Percentiles rank a stretch among this genome's conserved stretches.
Evolutionary conservation across 2,329 filamentous ascomycete species (phyloP).

Genomic region (Penicillium aurantiogriseum): DNA sequence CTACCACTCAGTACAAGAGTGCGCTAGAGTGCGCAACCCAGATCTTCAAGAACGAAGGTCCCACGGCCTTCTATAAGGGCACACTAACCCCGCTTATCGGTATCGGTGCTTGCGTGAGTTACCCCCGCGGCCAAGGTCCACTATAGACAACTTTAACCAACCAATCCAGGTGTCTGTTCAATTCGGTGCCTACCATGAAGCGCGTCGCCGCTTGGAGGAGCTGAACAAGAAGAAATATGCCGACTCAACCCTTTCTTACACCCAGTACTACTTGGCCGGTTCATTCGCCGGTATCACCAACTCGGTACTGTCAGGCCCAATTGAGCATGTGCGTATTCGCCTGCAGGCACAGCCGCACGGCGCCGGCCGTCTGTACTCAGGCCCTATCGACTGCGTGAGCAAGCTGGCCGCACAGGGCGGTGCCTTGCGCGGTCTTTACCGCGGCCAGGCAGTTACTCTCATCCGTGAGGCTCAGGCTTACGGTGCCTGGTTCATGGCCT

Average conservation of each 20-base stretch:
- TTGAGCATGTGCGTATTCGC: slow-evolving; percentile 95
- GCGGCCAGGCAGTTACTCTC: slow-evolving; percentile 81
- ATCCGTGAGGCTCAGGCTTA: slow-evolving; percentile 91
- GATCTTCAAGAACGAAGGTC: slow-evolving; percentile 85
- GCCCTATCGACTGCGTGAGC: slow-evolving; percentile 85
- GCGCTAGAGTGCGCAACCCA: slow-evolving; percentile 76
- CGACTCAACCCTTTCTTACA: slow-evolving; percentile 63
- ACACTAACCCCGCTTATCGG: slow-evolving; percentile 91
- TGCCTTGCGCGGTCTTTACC: slow-evolving; percentile 73
- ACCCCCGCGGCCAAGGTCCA: neutral
- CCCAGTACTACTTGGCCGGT: slow-evolving; percentile 85
- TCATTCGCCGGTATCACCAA: slow-evolving; percentile 93
- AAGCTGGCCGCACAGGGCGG: slow-evolving; percentile 72
- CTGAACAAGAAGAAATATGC: slow-evolving; percentile 57
- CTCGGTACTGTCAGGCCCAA: slow-evolving; percentile 80
- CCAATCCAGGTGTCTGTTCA: slow-evolving; percentile 70
- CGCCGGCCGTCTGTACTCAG: slow-evolving; percentile 70
- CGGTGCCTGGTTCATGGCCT: slow-evolving; percentile 90
- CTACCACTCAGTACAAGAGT: slow-evolving; percentile 73
- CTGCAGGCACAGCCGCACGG: slow-evolving; percentile 96
- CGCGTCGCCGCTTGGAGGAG: slow-evolving; percentile 79
- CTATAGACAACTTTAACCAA: slow-evolving; percentile 6
- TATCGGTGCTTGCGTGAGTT: slow-evolving; percentile 84
- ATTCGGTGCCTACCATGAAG: slow-evolving; percentile 94
- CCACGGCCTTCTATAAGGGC: slow-evolving; percentile 95